Percentiles rank a stretch among this genome's conserved stretches.
Evolutionary conservation across 2,329 filamentous ascomycete genomes (phyloP).

Genomic region (Helotiales sp.): DNA sequence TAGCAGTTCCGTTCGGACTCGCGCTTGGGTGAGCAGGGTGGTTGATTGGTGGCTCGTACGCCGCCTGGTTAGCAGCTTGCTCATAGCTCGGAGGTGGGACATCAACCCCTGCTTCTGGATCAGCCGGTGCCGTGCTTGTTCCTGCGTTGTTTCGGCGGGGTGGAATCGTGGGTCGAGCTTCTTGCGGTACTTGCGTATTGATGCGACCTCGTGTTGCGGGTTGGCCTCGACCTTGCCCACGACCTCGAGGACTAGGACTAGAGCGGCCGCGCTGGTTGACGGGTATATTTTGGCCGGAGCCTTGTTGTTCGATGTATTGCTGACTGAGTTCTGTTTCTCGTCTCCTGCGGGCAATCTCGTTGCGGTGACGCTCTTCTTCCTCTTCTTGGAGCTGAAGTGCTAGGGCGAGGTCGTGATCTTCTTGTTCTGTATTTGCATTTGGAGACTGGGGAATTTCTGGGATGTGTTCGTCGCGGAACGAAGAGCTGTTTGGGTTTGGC

Average conservation of each 20-base stretch:
- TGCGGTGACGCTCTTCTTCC: slow-evolving; percentile 76
- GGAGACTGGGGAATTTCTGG: slow-evolving; percentile 12
- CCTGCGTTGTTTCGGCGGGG: slow-evolving; percentile 38
- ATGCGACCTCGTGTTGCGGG: slow-evolving; percentile 14
- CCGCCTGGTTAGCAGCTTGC: slow-evolving; percentile 57
- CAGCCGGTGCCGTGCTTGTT: slow-evolving; percentile 5
- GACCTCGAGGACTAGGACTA: slow-evolving; percentile 6
- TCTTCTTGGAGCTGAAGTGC: slow-evolving; percentile 93
- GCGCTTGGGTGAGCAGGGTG: slow-evolving; percentile 42
- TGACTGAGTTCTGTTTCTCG: slow-evolving; percentile 70
- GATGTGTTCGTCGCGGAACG: slow-evolving; percentile 5
- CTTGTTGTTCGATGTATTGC: slow-evolving; percentile 68
- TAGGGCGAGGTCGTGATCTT: slow-evolving; percentile 83
- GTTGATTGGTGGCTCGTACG: slow-evolving; percentile 51
- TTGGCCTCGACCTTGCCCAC: background rate
- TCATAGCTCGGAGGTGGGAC: slow-evolving; percentile 66
- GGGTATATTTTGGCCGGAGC: slow-evolving; percentile 38
- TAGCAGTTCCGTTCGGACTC: slow-evolving; percentile 7
- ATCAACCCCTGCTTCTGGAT: slow-evolving; percentile 45
- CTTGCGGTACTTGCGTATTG: slow-evolving; percentile 13
- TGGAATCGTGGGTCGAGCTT: slow-evolving; percentile 45
- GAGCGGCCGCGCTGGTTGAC: slow-evolving; percentile 29
- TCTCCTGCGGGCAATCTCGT: slow-evolving; percentile 58
- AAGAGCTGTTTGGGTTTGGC: slow-evolving; percentile 6
- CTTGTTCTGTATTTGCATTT: slow-evolving; percentile 60